These are phyloP conservation scores for Calocybe cyanea DNA, from an alignment of 768 basidiomycete species.

Conservation along the genomic window DNA sequence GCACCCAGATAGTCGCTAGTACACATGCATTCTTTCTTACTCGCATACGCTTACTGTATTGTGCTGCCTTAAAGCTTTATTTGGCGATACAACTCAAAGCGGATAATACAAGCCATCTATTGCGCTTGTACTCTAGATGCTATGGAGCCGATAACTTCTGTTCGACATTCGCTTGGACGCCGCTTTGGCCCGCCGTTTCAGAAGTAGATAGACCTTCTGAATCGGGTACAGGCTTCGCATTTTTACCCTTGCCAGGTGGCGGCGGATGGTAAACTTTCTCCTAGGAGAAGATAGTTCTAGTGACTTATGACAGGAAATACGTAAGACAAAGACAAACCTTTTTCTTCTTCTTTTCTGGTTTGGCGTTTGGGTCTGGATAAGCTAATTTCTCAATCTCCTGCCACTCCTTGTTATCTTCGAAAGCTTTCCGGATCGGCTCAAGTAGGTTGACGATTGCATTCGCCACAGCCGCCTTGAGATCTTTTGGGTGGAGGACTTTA, in stretches of 20 bases:
- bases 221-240: conserved; percentile 25
- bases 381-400: conserved; percentile 71
- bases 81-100: no score
- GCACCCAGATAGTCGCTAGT: not conserved
- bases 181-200: no score
- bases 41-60: no score
- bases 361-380: conserved; percentile 76
- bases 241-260: conserved; percentile 75
- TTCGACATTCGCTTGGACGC: no score
- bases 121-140: no score
- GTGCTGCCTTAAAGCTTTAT: no score
- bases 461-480: conserved; percentile 78
- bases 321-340: conserved; percentile 17
- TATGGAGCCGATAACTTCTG: no score
- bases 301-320: not conserved
- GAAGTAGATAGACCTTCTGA: no score
- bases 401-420: conserved; percentile 78
- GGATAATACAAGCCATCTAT: no score
- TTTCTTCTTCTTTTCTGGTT: conserved; percentile 69
- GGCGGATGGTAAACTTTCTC: conserved; percentile 83
- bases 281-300: conserved; percentile 29
- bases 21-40: no score
- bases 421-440: conserved; percentile 76
- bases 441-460: conserved; percentile 72
- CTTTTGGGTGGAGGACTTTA: conserved; percentile 82